These are phyloP conservation scores for Globisporangium cederbergense DNA, from an alignment of 352 stramenopile species.

Conservation along the genomic window DNA sequence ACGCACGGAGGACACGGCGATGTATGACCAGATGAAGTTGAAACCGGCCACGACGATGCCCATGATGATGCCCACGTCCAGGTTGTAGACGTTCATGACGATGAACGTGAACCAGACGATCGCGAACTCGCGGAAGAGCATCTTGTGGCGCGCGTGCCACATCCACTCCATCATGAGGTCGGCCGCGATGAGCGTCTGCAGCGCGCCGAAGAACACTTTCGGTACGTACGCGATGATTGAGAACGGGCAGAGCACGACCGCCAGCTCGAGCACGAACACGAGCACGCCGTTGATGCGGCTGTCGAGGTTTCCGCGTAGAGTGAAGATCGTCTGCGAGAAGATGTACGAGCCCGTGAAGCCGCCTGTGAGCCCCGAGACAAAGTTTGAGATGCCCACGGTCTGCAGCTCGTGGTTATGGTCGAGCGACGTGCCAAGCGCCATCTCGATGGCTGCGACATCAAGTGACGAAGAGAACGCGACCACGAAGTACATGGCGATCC, in stretches of 20 bases:
- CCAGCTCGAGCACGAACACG: conserved; percentile 75
- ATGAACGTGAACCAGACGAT: conserved; percentile 94
- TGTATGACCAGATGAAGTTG: conserved; percentile 88
- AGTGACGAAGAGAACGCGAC: conserved; percentile 97
- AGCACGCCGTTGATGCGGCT: conserved; percentile 68
- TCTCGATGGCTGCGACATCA: conserved; percentile 97
- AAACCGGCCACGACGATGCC: conserved; percentile 89
- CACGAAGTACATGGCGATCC: conserved; percentile 98
- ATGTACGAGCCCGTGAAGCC: conserved; percentile 99
- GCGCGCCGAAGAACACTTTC: conserved; percentile 96
- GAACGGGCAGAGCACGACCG: conserved; percentile 86
- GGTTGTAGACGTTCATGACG: conserved; percentile 91
- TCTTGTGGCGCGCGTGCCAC: conserved; percentile 83
- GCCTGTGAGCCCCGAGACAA: conserved; percentile 93
- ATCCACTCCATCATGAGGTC: conserved; percentile 98
- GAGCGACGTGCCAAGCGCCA: conserved; percentile 91
- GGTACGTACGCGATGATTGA: conserved; percentile 95
- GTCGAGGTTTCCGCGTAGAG: conserved; percentile 72
- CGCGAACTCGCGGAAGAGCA: conserved; percentile 89
- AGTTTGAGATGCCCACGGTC: conserved; percentile 95
- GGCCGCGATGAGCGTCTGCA: conserved; percentile 96
- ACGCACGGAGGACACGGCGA: conserved; percentile 62
- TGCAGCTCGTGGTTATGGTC: conserved; percentile 96
- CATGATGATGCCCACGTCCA: conserved; percentile 94
- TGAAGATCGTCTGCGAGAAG: conserved; percentile 96